Evolutionary conservation across 176 grass and related monocot species (phyloP).

Genomic region (Urochloa ruziziensis): DNA sequence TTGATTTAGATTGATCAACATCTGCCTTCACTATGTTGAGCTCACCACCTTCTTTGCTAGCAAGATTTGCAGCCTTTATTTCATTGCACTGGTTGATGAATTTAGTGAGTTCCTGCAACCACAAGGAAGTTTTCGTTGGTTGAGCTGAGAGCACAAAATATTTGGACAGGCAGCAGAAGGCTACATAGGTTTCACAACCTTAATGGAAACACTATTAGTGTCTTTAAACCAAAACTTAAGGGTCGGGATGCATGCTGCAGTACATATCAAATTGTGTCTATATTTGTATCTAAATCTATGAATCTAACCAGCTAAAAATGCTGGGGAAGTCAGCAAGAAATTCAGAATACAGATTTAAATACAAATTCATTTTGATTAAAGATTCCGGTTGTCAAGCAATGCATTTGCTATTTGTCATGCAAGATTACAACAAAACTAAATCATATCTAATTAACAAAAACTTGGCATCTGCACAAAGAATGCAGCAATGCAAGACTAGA

Average conservation of each 20-base stretch:
- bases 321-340: background rate
- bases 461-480: background rate
- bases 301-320: background rate
- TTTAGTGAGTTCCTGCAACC: constrained; percentile 63
- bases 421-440: background rate
- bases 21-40: constrained; percentile 54
- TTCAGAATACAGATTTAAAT: background rate
- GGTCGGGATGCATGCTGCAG: background rate
- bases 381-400: background rate
- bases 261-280: background rate
- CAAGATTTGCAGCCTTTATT: constrained; percentile 63
- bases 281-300: background rate
- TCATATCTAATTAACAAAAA: background rate
- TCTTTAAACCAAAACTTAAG: background rate
- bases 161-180: background rate
- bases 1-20: constrained; percentile 47
- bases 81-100: constrained; percentile 82
- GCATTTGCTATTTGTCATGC: background rate
- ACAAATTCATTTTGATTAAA: background rate
- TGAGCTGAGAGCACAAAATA: background rate
- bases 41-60: constrained; percentile 74
- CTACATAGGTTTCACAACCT: background rate
- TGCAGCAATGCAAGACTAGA: background rate
- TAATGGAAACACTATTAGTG: background rate
- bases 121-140: background rate